phyloP scores from a whole-genome alignment of 75 land plant genomes.

The Sequoiadendron giganteum region DNA sequence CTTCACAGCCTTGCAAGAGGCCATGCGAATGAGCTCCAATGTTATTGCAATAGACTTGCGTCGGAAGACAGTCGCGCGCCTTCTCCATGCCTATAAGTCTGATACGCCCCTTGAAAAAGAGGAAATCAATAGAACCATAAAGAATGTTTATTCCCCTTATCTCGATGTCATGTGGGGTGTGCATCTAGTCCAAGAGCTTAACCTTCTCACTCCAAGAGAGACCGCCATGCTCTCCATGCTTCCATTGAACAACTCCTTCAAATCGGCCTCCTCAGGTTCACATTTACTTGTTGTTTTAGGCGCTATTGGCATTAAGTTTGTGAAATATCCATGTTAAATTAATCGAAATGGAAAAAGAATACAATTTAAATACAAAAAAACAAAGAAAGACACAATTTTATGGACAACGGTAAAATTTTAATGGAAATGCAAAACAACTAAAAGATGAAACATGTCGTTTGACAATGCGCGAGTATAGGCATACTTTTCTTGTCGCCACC shows the following conservation, averaged over 20 bases:
- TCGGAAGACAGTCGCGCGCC: slow-evolving; percentile 24
- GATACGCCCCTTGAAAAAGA: neutral
- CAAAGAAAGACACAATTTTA: too few relatives aligned
- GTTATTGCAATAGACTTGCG: slow-evolving; percentile 11
- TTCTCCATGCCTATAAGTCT: slow-evolving; percentile 19
- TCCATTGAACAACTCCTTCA: slow-evolving; percentile 25
- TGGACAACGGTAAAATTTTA: too few relatives aligned
- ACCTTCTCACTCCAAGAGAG: slow-evolving; percentile 37
- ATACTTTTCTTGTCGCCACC: too few relatives aligned
- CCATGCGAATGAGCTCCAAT: slow-evolving; percentile 17
- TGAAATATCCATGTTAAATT: too few relatives aligned
- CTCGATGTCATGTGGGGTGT: slow-evolving; percentile 41
- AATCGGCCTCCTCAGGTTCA: slow-evolving; percentile 12
- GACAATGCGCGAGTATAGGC: too few relatives aligned
- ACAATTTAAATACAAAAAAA: too few relatives aligned
- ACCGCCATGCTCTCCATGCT: slow-evolving; percentile 26
- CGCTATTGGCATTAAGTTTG: too few relatives aligned
- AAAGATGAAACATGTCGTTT: too few relatives aligned
- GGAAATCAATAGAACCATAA: slow-evolving; percentile 19
- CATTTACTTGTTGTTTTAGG: too few relatives aligned
- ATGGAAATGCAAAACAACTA: too few relatives aligned
- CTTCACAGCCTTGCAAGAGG: slow-evolving; percentile 33
- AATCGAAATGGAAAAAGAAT: too few relatives aligned
- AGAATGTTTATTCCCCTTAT: slow-evolving; percentile 31
- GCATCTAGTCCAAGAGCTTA: slow-evolving; percentile 40